Evolutionary conservation across 306 rosid species (phyloP).

Genomic region (Mucuna pruriens): DNA sequence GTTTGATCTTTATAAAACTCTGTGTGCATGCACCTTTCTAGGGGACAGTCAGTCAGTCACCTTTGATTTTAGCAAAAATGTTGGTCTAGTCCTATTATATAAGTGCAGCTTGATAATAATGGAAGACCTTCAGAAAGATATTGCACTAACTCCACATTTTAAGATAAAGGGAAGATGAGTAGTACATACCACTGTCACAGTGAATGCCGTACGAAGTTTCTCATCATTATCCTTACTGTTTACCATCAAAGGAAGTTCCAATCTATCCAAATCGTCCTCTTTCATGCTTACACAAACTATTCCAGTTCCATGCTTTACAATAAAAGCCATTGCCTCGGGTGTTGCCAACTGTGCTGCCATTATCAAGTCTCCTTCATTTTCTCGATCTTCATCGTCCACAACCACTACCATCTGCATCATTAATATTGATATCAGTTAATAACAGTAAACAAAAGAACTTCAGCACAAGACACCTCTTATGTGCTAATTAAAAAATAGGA

Average conservation of each 20-base stretch:
- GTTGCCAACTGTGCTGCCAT: conserved; percentile 90
- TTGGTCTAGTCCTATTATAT: background rate
- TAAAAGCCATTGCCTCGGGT: conserved; percentile 94
- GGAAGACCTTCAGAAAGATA: conserved; percentile 24
- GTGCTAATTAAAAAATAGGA: background rate
- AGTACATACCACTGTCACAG: conserved; percentile 81
- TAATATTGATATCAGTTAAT: conserved; percentile 9
- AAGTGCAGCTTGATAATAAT: conserved; percentile 28
- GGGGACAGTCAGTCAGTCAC: background rate
- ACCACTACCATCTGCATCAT: conserved; percentile 75
- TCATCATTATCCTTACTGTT: conserved; percentile 73
- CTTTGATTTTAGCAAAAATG: background rate
- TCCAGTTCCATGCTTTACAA: conserved; percentile 90
- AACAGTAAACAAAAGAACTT: background rate
- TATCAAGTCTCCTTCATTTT: conserved; percentile 92
- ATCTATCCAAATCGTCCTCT: conserved; percentile 78
- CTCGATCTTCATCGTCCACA: conserved; percentile 92
- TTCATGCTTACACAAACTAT: conserved; percentile 88
- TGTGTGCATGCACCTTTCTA: background rate
- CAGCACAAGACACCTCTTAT: background rate
- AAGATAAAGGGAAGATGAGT: conserved; percentile 2
- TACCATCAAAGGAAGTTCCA: conserved; percentile 88
- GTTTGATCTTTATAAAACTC: background rate
- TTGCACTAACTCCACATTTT: background rate
- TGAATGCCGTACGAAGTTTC: conserved; percentile 79